A percentile compares a stretch with the other conserved stretches of the same genome.
These are phyloP conservation scores for Botryotinia calthae DNA, from an alignment of 2,329 filamentous ascomycete species.

Conservation along the genomic window DNA sequence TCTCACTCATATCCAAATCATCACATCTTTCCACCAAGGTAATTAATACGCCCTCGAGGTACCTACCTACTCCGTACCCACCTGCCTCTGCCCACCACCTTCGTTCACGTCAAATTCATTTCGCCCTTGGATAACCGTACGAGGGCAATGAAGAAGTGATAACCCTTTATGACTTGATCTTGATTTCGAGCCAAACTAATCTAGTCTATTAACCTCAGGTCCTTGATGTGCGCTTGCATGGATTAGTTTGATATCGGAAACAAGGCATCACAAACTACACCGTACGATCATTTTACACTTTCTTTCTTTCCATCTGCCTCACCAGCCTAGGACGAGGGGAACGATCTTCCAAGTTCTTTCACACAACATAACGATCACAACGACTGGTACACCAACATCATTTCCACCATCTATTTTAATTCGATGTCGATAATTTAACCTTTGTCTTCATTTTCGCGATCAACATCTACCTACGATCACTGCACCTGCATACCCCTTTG, in stretches of 20 bases:
- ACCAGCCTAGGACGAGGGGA: background rate
- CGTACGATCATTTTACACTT: background rate
- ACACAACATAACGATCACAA: background rate
- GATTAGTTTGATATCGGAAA: background rate
- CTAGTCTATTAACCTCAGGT: background rate
- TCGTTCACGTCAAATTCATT: background rate
- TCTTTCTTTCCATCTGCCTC: background rate
- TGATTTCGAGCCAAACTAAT: background rate
- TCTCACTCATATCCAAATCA: background rate
- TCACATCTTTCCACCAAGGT: background rate
- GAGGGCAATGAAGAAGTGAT: background rate
- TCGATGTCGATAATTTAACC: slow-evolving; percentile 34
- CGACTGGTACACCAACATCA: background rate
- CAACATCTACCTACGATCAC: background rate
- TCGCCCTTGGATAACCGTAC: background rate
- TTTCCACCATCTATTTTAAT: slow-evolving; percentile 11
- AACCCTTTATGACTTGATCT: background rate
- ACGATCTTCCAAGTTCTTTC: background rate
- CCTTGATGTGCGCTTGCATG: background rate
- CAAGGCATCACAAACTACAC: background rate
- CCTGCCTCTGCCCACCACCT: background rate
- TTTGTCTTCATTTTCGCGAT: slow-evolving; percentile 3
- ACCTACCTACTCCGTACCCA: background rate
- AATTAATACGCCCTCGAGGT: background rate
- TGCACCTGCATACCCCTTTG: background rate